phyloP scores from a whole-genome alignment of 192 early-diverging fungal species.

The Coemansia sp. region DNA sequence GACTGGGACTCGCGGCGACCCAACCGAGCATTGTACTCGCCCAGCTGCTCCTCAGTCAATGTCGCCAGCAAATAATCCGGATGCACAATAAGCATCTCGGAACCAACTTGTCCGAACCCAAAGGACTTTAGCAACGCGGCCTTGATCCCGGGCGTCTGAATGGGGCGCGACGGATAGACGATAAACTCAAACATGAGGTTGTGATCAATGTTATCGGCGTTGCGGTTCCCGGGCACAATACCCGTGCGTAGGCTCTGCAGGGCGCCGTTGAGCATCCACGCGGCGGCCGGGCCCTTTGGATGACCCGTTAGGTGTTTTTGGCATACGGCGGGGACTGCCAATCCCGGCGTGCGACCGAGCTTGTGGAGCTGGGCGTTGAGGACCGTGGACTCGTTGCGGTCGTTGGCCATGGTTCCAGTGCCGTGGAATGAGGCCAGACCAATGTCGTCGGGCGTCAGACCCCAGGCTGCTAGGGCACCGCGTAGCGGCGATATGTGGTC shows the following conservation, averaged over 20 bases:
- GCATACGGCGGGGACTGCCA: slow-evolving; percentile 74
- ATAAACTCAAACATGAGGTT: slow-evolving; percentile 76
- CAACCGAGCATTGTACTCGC: slow-evolving; percentile 7
- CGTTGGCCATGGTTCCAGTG: slow-evolving; percentile 91
- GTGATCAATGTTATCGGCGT: slow-evolving; percentile 53
- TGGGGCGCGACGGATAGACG: slow-evolving; percentile 70
- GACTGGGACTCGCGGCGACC: not conserved
- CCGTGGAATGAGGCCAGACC: slow-evolving; percentile 94
- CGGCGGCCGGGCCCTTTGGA: slow-evolving; percentile 94
- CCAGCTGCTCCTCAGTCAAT: slow-evolving; percentile 10
- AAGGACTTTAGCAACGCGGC: slow-evolving; percentile 69
- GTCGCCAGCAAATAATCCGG: slow-evolving; percentile 65
- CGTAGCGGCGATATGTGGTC: slow-evolving; percentile 74
- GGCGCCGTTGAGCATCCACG: slow-evolving; percentile 95
- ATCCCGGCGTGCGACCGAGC: slow-evolving; percentile 83
- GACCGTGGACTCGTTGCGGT: slow-evolving; percentile 89
- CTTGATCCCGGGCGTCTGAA: slow-evolving; percentile 59
- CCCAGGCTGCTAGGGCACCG: slow-evolving; percentile 83
- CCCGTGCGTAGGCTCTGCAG: slow-evolving; percentile 82
- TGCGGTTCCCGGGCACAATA: slow-evolving; percentile 91
- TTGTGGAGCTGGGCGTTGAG: slow-evolving; percentile 81
- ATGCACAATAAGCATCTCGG: slow-evolving; percentile 67
- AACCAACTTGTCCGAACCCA: slow-evolving; percentile 74
- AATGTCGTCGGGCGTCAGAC: slow-evolving; percentile 90
- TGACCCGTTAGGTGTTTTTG: slow-evolving; percentile 94